phyloP scores from a whole-genome alignment of 306 rosid species.

The Gynostemma pentaphyllum region DNA sequence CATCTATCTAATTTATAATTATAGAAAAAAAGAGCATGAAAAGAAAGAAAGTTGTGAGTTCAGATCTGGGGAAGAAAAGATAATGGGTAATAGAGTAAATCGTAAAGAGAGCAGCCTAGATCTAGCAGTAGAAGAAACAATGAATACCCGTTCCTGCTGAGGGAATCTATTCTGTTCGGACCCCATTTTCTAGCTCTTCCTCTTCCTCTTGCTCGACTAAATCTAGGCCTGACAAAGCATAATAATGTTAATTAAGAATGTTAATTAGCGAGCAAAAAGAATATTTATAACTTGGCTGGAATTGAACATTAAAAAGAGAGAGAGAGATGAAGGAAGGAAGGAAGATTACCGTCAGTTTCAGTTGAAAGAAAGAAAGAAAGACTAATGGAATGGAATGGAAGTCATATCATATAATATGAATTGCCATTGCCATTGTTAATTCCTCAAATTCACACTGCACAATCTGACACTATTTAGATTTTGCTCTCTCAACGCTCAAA shows the following conservation, averaged over 20 bases:
- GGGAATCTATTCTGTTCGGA: slow-evolving; percentile 91
- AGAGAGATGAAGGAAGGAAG: not conserved
- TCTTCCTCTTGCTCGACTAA: not conserved
- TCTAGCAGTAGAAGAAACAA: slow-evolving; percentile 1
- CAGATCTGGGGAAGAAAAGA: not conserved
- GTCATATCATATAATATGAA: too few relatives aligned
- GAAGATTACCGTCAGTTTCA: slow-evolving; percentile 1
- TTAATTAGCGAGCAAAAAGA: too few relatives aligned
- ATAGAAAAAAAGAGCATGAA: too few relatives aligned
- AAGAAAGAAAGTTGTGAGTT: not conserved
- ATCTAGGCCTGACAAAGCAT: too few relatives aligned
- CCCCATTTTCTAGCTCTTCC: too few relatives aligned
- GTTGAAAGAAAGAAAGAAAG: too few relatives aligned
- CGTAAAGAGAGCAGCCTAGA: not conserved
- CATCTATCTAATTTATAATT: not conserved
- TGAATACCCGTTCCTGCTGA: slow-evolving; percentile 67
- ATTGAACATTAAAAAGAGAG: not conserved
- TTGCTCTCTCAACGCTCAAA: slow-evolving; percentile 18
- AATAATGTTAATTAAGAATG: too few relatives aligned
- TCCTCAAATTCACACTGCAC: slow-evolving; percentile 1
- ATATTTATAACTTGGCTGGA: too few relatives aligned
- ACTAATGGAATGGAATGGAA: too few relatives aligned
- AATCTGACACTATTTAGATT: slow-evolving; percentile 30
- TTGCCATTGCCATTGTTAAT: too few relatives aligned
- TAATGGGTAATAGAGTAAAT: not conserved